Percentiles rank a stretch among this genome's conserved stretches.
Evolutionary conservation across 371 early-diverging fungal species (phyloP).

Genomic region (Rhizopus microsporus): DNA sequence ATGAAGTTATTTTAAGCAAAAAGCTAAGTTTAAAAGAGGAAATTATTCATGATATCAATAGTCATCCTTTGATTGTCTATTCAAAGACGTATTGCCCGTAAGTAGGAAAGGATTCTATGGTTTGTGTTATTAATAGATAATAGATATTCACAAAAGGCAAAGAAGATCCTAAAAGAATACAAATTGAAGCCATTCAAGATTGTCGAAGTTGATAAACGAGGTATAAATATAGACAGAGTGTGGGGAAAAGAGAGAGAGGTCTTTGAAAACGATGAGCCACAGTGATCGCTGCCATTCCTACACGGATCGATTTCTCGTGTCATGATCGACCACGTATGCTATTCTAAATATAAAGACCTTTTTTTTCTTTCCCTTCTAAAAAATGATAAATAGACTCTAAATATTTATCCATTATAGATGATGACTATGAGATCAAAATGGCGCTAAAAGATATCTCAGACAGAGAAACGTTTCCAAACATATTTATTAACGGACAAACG

Average conservation of each 20-base stretch:
- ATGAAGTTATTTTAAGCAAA: neutral
- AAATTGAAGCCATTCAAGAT: slow-evolving; percentile 19
- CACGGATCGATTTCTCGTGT: too few species aligned
- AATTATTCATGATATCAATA: slow-evolving; percentile 10
- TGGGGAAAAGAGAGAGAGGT: neutral
- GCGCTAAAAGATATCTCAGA: slow-evolving; percentile 26
- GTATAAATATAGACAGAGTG: slow-evolving; percentile 10
- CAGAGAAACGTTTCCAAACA: slow-evolving; percentile 39
- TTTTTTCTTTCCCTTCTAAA: neutral
- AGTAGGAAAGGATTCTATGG: neutral
- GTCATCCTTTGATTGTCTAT: slow-evolving; percentile 24
- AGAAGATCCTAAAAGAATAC: slow-evolving; percentile 19
- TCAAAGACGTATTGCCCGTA: slow-evolving; percentile 39
- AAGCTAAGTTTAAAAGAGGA: slow-evolving; percentile 19
- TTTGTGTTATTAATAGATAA: neutral
- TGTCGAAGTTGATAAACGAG: slow-evolving; percentile 34
- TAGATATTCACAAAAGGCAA: slow-evolving; percentile 32
- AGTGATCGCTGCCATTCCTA: too few species aligned
- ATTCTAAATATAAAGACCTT: too few species aligned
- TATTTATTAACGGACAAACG: slow-evolving; percentile 30
- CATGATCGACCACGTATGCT: too few species aligned
- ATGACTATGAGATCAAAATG: slow-evolving; percentile 32
- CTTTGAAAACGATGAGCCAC: too few species aligned
- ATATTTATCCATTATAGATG: slow-evolving; percentile 16
- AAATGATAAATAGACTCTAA: neutral